These are phyloP conservation scores for Neonothopanus nambi DNA, from an alignment of 1,284 basidiomycete species.

Conservation along the genomic window DNA sequence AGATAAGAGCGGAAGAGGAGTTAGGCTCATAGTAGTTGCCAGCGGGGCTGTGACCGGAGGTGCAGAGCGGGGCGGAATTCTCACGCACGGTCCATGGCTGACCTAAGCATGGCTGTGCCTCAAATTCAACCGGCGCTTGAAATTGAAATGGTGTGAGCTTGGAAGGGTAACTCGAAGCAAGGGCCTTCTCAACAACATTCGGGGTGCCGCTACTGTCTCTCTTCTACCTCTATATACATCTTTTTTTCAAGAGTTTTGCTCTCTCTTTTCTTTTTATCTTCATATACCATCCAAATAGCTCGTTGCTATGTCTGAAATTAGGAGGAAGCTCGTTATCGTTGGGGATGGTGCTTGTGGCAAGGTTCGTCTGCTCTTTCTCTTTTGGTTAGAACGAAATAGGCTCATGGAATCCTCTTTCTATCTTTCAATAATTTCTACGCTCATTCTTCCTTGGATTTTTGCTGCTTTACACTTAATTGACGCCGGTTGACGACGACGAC, in stretches of 20 bases:
- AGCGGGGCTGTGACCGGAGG: not conserved
- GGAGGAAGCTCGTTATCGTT: conserved; percentile 80
- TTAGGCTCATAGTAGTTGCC: too few relatives aligned
- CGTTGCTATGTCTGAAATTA: conserved; percentile 50
- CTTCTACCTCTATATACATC: not conserved
- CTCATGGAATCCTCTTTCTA: not conserved
- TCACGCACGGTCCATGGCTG: not conserved
- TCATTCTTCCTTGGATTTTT: not conserved
- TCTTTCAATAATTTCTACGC: not conserved
- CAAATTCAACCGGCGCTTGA: conserved; percentile 1
- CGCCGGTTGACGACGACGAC: too few relatives aligned
- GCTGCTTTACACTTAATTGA: too few relatives aligned
- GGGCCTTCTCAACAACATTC: not conserved
- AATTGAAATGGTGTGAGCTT: conserved; percentile 2
- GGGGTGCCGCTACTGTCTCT: not conserved
- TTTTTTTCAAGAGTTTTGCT: not conserved
- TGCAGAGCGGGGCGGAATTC: not conserved
- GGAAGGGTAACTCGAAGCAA: not conserved
- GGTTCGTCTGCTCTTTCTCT: conserved; percentile 35
- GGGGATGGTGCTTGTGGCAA: conserved; percentile 86
- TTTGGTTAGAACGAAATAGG: not conserved
- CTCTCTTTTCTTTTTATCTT: not conserved
- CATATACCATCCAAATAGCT: not conserved
- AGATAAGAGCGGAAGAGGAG: too few relatives aligned
- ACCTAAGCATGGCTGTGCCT: not conserved